Evolutionary conservation across 2,329 filamentous ascomycete species (phyloP).

Genomic region (Sclerotinia sclerotiorum): DNA sequence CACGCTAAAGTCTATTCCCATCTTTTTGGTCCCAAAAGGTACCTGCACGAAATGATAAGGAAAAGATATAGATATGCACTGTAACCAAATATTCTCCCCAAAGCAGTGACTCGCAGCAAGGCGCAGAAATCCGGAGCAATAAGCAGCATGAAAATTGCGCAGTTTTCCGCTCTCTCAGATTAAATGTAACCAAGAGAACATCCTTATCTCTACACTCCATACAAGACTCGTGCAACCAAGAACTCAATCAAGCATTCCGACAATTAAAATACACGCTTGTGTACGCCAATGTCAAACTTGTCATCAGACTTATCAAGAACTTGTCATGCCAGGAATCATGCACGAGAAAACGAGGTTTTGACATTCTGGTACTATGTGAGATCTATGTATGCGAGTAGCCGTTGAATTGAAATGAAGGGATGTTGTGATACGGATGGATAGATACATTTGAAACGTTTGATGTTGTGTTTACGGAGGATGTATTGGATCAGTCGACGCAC

Average conservation of each 20-base stretch:
- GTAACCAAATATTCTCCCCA: not conserved
- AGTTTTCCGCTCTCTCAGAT: conserved; percentile 13
- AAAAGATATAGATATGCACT: not conserved
- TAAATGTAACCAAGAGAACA: not conserved
- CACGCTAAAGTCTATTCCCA: not conserved
- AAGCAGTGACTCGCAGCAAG: not conserved
- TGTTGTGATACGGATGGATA: not conserved
- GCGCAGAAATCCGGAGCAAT: not conserved
- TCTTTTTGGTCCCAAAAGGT: not conserved
- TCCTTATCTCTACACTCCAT: not conserved
- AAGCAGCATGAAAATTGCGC: not conserved
- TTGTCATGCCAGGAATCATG: conserved; percentile 10
- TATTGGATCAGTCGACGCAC: not conserved
- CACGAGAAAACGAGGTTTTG: conserved; percentile 21
- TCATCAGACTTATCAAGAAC: not conserved
- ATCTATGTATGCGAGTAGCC: not conserved
- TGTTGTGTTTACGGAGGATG: not conserved
- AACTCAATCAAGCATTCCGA: not conserved
- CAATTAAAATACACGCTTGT: conserved; percentile 4
- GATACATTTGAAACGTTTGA: conserved; percentile 11
- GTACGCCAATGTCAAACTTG: conserved; percentile 7
- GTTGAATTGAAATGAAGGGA: conserved; percentile 4
- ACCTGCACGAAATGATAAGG: not conserved
- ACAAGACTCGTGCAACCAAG: not conserved
- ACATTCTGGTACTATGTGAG: conserved; percentile 10